phyloP scores from a whole-genome alignment of 148 eudicot species.

The Pouteria glomerata region DNA sequence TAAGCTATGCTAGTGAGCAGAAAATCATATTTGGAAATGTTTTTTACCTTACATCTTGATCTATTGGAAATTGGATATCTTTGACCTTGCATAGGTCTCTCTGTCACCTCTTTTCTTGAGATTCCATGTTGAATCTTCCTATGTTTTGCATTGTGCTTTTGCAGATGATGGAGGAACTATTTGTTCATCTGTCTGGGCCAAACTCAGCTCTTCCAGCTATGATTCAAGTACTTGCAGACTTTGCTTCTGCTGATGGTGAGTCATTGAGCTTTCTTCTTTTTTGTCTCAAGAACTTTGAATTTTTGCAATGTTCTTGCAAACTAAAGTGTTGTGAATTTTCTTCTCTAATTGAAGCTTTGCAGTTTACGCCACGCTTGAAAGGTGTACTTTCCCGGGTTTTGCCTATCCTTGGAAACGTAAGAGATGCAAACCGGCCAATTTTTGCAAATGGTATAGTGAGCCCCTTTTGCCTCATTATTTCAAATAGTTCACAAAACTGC shows the following conservation, averaged over 20 bases:
- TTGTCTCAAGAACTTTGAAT: background rate
- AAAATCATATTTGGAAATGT: no score
- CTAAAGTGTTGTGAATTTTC: conserved; percentile 16
- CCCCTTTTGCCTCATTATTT: background rate
- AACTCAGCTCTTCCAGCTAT: conserved; percentile 87
- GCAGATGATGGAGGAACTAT: conserved; percentile 97
- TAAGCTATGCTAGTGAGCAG: no score
- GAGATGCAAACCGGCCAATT: conserved; percentile 47
- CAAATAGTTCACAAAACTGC: background rate
- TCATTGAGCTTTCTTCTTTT: conserved; percentile 3
- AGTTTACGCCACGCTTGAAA: conserved; percentile 90
- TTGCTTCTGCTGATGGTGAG: conserved; percentile 79
- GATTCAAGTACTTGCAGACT: conserved; percentile 93
- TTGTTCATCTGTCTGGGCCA: conserved; percentile 69
- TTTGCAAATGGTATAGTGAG: background rate
- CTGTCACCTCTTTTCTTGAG: background rate
- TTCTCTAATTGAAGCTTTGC: conserved; percentile 57
- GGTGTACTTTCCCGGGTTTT: conserved; percentile 80
- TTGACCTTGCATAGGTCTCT: background rate
- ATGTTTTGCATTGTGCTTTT: conserved; percentile 5
- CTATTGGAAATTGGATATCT: background rate
- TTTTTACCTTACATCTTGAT: background rate
- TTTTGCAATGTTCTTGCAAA: conserved; percentile 16
- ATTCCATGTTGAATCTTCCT: background rate
- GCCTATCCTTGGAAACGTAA: conserved; percentile 88